Base-by-base conservation (phyloP, 768 basidiomycete species). In the Trametes cinnabarina region DNA sequence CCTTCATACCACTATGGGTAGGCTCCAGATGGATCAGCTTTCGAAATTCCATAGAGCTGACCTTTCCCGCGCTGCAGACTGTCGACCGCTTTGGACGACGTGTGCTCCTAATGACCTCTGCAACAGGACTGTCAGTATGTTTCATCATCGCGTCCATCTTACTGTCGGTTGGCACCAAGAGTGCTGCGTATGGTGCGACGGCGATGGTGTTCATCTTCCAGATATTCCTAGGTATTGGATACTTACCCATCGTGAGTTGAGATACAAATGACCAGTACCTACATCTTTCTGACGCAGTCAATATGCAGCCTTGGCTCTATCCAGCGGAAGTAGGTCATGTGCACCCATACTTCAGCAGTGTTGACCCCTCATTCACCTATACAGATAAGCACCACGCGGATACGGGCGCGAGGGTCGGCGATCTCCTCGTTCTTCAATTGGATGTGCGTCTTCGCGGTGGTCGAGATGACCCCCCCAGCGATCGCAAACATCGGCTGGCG, bases 401-500 rank as follows among this genome's bases (percentile, higher is more conserved):
- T 74, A 19, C 69, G 73, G 10, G 68, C 76, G 0, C 64, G 72
- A 14, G 73, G 72, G 0, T 71, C 72, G 11, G 68, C 72, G 11
- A 69, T 75, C 23, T 70, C 72, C 6, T 63, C 66, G 3, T 60
- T 63, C 26, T 58, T 58, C 53, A 58, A 69, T 37, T 68, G 68
- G 68, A 62, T 58, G 61, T 66, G 58, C 35, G 61, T 73, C n/a
- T 76, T 76, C 54, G 71, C 71, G 19, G 73, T 77, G 11, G 75
- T 77, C 3, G 69, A 77, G 61, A 77, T 77, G 67, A 76, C 77
- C 8, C 75, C 74, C 8, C 71, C 69, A 2, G 75, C 76, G 1
- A 77, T 79, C 52, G 73, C 70, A n/a, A 76, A 76, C 65, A 76
- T 79, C 48, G 59, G 62, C 42, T 78, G 77, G 72, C 67, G 72